phyloP scores from a whole-genome alignment of 179 eudicot genomes.

The Corrigiola litoralis region DNA sequence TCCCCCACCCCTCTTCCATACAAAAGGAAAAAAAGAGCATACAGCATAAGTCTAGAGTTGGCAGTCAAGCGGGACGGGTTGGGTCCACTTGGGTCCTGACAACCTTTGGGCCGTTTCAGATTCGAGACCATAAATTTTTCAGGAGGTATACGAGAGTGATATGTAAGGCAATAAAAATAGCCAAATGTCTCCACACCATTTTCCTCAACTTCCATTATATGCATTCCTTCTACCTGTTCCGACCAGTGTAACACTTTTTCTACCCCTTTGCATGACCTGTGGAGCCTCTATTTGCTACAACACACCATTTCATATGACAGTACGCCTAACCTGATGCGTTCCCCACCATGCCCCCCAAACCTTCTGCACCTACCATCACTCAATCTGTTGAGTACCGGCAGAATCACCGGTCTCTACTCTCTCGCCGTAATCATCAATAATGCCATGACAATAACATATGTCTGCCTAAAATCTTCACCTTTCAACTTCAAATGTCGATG shows the following conservation, averaged over 20 bases:
- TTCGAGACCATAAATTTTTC: background rate
- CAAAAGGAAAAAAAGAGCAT: too few species aligned
- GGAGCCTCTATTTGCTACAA: constrained; percentile 8
- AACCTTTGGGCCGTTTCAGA: background rate
- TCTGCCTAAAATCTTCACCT: constrained; percentile 5
- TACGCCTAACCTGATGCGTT: background rate
- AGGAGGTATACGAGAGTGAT: background rate
- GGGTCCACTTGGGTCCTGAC: too few species aligned
- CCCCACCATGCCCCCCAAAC: constrained; percentile 1
- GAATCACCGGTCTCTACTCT: constrained; percentile 1
- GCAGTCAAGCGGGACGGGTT: too few species aligned
- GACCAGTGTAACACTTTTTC: background rate
- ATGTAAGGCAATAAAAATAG: background rate
- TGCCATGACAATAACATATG: constrained; percentile 12
- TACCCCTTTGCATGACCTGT: constrained; percentile 10
- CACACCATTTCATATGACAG: background rate
- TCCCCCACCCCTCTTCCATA: too few species aligned
- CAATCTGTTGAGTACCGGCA: background rate
- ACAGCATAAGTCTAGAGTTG: too few species aligned
- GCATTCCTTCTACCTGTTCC: background rate
- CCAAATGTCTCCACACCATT: background rate
- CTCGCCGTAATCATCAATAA: background rate
- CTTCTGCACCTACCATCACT: constrained; percentile 1
- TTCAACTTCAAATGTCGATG: constrained; percentile 2
- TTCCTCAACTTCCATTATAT: background rate